Conservation (phyloP, 768 basidiomycete species). For the Russula virescens region DNA sequence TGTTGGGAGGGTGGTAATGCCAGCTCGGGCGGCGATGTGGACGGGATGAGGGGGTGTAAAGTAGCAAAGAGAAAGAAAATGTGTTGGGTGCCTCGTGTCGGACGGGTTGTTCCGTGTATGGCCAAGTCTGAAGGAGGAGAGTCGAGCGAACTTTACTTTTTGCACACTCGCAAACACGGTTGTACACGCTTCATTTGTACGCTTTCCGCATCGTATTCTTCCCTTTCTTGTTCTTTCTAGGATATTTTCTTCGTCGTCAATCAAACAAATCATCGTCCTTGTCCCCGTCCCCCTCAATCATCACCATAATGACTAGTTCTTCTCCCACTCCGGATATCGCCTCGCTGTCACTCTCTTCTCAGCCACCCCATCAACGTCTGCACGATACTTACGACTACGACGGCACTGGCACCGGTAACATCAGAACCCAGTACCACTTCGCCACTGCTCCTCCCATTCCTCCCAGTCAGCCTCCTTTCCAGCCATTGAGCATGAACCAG, state of each 20-base stretch:
- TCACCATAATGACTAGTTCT: constrained; percentile 76
- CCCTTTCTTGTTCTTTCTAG: neutral
- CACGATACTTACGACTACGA: constrained; percentile 86
- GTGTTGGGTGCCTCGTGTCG: neutral
- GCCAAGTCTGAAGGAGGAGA: neutral
- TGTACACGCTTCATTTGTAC: neutral
- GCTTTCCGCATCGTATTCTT: neutral
- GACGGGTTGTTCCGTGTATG: constrained; percentile 11
- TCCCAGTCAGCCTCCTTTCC: constrained; percentile 42
- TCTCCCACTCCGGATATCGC: constrained; percentile 70
- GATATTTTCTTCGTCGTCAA: constrained; percentile 2
- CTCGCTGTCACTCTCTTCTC: constrained; percentile 62
- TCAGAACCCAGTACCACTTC: constrained; percentile 65
- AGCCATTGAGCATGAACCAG: constrained; percentile 50
- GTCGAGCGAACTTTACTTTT: neutral
- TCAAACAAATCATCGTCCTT: neutral
- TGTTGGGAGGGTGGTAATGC: constrained; percentile 33
- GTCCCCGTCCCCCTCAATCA: neutral
- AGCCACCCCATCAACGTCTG: constrained; percentile 63
- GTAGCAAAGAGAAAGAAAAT: neutral
- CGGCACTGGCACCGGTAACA: constrained; percentile 42
- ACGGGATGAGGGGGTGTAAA: neutral
- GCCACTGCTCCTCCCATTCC: constrained; percentile 57
- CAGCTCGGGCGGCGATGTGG: constrained; percentile 41
- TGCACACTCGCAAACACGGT: neutral